These are phyloP conservation scores for Rhizopus delemar DNA, from an alignment of 371 early-diverging fungal genomes.

Conservation along the genomic window DNA sequence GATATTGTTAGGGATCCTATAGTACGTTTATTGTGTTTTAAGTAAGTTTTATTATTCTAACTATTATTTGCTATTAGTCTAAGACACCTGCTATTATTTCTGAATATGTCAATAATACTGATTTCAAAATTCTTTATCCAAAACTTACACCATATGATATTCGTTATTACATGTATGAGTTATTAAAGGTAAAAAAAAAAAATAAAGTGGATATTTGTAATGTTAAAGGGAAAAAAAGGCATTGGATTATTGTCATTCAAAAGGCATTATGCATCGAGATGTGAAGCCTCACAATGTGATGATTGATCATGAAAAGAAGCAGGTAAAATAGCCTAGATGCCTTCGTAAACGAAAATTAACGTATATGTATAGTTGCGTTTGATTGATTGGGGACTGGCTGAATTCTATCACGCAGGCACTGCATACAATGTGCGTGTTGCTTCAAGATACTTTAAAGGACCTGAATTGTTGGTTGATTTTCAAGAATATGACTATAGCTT, in stretches of 20 bases:
- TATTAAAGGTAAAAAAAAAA: slow-evolving; percentile 64
- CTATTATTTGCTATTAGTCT: slow-evolving; percentile 45
- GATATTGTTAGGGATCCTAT: slow-evolving; percentile 97
- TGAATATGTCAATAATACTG: slow-evolving; percentile 88
- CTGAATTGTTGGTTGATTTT: slow-evolving; percentile 98
- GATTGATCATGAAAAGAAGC: slow-evolving; percentile 95
- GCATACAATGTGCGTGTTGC: slow-evolving; percentile 99
- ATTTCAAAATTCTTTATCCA: slow-evolving; percentile 72
- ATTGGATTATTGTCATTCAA: slow-evolving; percentile 97
- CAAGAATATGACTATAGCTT: slow-evolving; percentile 98
- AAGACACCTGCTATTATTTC: slow-evolving; percentile 97
- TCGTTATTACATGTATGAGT: slow-evolving; percentile 93
- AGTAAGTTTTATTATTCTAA: slow-evolving; percentile 35
- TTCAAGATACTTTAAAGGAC: slow-evolving; percentile 98
- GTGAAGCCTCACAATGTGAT: slow-evolving; percentile 99
- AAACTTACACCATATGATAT: slow-evolving; percentile 91
- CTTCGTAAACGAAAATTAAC: not conserved
- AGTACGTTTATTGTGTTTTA: slow-evolving; percentile 39
- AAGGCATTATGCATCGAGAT: slow-evolving; percentile 99
- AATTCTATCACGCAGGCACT: slow-evolving; percentile 98
- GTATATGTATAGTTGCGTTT: slow-evolving; percentile 71
- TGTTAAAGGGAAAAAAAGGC: slow-evolving; percentile 55
- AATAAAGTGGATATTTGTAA: not conserved
- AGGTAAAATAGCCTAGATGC: slow-evolving; percentile 42
- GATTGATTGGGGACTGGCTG: slow-evolving; percentile 99